phyloP scores from a whole-genome alignment of 2,329 filamentous ascomycete species.

The Xylariaceae sp. region DNA sequence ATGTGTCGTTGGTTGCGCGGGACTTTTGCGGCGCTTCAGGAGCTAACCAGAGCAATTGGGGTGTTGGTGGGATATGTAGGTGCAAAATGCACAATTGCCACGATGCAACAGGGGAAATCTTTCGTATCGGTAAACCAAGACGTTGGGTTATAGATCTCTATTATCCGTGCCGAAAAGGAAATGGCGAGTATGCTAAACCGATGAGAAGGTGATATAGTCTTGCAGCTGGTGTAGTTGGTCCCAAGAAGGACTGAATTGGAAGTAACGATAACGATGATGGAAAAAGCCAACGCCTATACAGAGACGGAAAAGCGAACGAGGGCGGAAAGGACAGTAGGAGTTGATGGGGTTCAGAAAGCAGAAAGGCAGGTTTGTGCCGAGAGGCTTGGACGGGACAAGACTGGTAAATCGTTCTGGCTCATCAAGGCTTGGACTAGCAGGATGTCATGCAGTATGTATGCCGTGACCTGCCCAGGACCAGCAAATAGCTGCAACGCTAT shows the following conservation, averaged over 20 bases:
- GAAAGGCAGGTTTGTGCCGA: constrained; percentile 31
- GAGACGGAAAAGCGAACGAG: constrained; percentile 35
- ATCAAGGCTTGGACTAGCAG: constrained; percentile 33
- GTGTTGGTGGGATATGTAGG: constrained; percentile 39
- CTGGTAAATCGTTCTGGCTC: constrained; percentile 32
- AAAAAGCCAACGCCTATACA: constrained; percentile 42
- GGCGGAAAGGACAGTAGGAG: constrained; percentile 37
- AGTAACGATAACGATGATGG: constrained; percentile 20
- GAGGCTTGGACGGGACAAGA: constrained; percentile 35
- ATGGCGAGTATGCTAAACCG: neutral
- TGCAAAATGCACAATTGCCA: constrained; percentile 36
- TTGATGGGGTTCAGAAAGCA: constrained; percentile 17
- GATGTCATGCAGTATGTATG: constrained; percentile 40
- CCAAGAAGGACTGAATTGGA: constrained; percentile 34
- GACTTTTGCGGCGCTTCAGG: constrained; percentile 29
- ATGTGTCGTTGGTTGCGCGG: constrained; percentile 19
- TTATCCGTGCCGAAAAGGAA: no score
- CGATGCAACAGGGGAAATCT: constrained; percentile 31
- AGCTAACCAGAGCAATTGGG: constrained; percentile 31
- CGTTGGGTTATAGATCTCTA: constrained; percentile 1
- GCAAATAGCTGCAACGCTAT: constrained; percentile 32
- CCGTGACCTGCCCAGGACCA: constrained; percentile 17
- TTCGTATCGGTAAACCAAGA: constrained; percentile 20
- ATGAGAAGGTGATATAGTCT: constrained; percentile 16
- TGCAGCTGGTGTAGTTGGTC: constrained; percentile 28